phyloP scores from a whole-genome alignment of 176 grass and related monocot species.

The Secale cereale region DNA sequence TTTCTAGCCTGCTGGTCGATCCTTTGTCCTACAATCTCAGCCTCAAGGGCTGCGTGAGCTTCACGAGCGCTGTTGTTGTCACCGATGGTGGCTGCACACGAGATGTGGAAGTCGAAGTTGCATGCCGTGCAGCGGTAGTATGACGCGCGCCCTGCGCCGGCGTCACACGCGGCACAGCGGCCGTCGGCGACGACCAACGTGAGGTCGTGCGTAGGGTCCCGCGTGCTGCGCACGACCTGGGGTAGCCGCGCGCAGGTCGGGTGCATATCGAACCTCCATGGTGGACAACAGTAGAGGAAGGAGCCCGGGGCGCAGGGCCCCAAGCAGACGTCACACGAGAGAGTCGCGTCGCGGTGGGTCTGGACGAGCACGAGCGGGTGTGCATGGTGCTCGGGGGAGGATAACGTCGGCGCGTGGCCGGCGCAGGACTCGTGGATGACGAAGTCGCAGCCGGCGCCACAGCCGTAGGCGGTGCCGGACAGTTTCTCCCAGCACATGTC shows the following conservation, averaged over 20 bases:
- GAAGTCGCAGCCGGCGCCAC: neutral
- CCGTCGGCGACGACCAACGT: neutral
- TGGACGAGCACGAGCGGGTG: slow-evolving; percentile 2
- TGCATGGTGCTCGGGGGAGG: neutral
- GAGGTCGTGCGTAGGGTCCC: neutral
- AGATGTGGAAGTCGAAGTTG: neutral
- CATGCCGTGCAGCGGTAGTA: neutral
- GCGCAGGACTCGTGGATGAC: neutral
- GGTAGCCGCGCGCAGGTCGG: neutral
- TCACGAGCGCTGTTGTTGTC: neutral
- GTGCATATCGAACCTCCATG: slow-evolving; percentile 17
- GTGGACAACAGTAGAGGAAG: slow-evolving; percentile 21
- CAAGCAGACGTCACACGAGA: neutral
- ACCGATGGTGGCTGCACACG: neutral
- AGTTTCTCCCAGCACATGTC: neutral
- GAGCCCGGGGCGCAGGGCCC: neutral
- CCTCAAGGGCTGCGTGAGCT: no score
- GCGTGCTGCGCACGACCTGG: neutral
- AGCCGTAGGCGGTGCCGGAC: neutral
- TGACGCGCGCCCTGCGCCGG: neutral
- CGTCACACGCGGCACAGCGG: neutral
- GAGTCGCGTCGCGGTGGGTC: neutral
- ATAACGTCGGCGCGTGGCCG: neutral
- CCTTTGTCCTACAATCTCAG: no score
- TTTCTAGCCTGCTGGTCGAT: no score